Evolutionary conservation across 1,284 basidiomycete species (phyloP), one percentile per base, ranked within the genome.

Genomic region (Kalmanozyma brasiliensis): DNA sequence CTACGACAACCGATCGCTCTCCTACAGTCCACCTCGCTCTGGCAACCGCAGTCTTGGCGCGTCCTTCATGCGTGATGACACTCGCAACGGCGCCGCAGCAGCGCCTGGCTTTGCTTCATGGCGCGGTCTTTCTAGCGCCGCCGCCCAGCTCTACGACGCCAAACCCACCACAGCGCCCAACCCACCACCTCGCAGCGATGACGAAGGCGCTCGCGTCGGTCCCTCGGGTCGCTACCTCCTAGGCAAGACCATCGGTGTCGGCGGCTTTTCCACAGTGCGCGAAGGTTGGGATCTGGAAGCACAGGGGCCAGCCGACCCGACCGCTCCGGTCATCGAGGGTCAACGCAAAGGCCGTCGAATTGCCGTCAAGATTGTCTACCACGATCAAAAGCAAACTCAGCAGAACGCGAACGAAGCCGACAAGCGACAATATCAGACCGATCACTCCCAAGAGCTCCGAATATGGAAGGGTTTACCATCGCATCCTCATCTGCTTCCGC

Each of bases 221-320:
- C 74, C 74, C 4, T 55, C 51, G 0, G 63, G 61, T 13, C 48
- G 84, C n/a, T 95, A 93, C 79, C 87, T 87, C 6, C 86, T 97
- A 0, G 93, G 91, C 19, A 85, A 86, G 44, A 85, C 91, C 69
- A 87, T 97, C 10, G 94, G 91, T 16, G 86, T 88, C 51, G 94
- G 94, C 7, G 91, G 89, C 8, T 93, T 93, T 81, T 93, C 92
- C n/a, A 89, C 88, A 37, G 91, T 97, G 44, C 85, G 91, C 40
- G 87, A 88, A 35, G 93, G 53, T 11, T 78, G 61, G 69, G 76
- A 77, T 44, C 44, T 73, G 11, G 55, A 62, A 23, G 57, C 48
- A 4, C 40, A 63, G 40, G 58, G 42, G 16, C 53, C 62, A 1
- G 29, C 48, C 23, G 52, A 67, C n/a, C 59, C 53, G 1, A 47